Evolutionary conservation across 148 eudicot species (phyloP).

Genomic region (Amaranthus hypochondriacus): DNA sequence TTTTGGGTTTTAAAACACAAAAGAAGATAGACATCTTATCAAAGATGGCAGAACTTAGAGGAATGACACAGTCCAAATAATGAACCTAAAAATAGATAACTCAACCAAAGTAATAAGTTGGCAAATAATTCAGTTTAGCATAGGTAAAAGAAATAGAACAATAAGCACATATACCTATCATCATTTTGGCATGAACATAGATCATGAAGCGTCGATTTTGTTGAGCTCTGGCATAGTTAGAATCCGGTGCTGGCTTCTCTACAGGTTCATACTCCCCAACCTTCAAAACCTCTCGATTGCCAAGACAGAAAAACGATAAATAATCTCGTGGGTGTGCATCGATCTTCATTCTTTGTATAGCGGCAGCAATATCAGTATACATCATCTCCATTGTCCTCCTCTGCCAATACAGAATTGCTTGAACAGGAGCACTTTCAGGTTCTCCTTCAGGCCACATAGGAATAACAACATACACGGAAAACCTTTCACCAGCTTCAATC

Average conservation of each 20-base stretch:
- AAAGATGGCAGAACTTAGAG: background rate
- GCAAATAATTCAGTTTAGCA: background rate
- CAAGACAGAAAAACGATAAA: slow-evolving; percentile 73
- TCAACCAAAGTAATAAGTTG: background rate
- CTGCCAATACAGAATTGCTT: slow-evolving; percentile 80
- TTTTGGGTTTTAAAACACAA: background rate
- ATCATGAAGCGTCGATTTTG: slow-evolving; percentile 78
- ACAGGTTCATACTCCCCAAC: slow-evolving; percentile 43
- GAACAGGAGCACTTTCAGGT: slow-evolving; percentile 75
- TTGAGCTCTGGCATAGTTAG: slow-evolving; percentile 64
- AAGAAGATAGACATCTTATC: background rate
- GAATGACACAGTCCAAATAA: background rate
- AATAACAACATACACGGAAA: slow-evolving; percentile 64
- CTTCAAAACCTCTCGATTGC: slow-evolving; percentile 47
- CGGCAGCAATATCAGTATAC: slow-evolving; percentile 60
- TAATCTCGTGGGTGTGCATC: slow-evolving; percentile 44
- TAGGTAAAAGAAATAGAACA: background rate
- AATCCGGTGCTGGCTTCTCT: slow-evolving; percentile 49
- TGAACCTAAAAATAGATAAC: background rate
- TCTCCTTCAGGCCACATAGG: slow-evolving; percentile 97
- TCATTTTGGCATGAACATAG: slow-evolving; percentile 86
- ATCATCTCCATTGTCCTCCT: slow-evolving; percentile 86
- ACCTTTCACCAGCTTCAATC: slow-evolving; percentile 63
- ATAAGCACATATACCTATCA: slow-evolving; percentile 54
- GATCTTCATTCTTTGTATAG: slow-evolving; percentile 34